phyloP scores from a whole-genome alignment of 176 grass and related monocot genomes.

The Alloteropsis semialata region DNA sequence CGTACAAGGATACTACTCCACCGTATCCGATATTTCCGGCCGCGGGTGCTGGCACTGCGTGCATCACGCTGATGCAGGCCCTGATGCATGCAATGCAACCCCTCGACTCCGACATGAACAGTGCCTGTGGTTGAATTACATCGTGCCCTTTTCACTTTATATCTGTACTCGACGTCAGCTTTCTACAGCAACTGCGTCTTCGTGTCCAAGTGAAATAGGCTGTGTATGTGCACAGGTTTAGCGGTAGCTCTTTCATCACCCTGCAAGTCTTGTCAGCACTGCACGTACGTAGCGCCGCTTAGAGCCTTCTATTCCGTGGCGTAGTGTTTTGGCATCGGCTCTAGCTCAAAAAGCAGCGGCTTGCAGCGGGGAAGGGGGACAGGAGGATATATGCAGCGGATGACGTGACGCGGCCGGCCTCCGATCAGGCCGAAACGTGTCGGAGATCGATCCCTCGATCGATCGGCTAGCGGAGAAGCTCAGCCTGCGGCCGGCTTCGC shows the following conservation, averaged over 20 bases:
- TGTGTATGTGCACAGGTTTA: background rate
- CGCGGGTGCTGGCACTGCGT: too few relatives aligned
- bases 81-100: conserved; percentile 23
- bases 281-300: background rate
- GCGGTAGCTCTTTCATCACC: background rate
- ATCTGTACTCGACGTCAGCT: background rate
- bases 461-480: background rate
- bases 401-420: background rate
- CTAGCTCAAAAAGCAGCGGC: background rate
- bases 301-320: background rate
- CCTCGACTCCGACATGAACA: background rate
- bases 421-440: background rate
- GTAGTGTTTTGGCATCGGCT: background rate
- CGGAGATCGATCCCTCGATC: background rate
- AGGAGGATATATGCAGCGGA: background rate
- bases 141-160: background rate
- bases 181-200: background rate
- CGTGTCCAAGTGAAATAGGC: background rate
- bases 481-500: background rate
- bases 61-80: conserved; percentile 30
- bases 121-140: background rate
- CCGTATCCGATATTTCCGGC: background rate
- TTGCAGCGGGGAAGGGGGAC: background rate
- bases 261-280: background rate
- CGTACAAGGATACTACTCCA: background rate